A percentile compares a stretch with the other conserved stretches of the same genome.
These are phyloP conservation scores for Picea sitchensis DNA, from an alignment of 75 land plant genomes.

Conservation along the genomic window DNA sequence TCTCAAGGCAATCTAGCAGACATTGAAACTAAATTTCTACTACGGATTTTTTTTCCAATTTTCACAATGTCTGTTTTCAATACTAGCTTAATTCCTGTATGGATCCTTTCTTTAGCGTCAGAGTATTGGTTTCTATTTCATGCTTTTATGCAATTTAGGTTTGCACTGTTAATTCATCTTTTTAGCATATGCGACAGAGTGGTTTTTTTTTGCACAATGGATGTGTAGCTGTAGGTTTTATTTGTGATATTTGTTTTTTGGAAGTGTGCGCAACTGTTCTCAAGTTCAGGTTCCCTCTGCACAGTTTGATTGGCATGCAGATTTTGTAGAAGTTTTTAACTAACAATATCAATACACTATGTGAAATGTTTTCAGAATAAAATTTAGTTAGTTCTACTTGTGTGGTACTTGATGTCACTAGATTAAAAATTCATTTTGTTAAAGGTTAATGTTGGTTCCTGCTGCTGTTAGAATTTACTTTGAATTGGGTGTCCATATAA, in stretches of 20 bases:
- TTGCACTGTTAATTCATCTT: too few species aligned
- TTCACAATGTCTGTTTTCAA: background rate
- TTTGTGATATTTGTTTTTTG: background rate
- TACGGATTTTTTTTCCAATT: background rate
- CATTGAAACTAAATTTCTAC: background rate
- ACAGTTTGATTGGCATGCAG: background rate
- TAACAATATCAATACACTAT: background rate
- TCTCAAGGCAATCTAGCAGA: background rate
- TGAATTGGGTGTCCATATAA: background rate
- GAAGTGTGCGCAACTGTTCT: background rate
- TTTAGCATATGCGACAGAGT: too few species aligned
- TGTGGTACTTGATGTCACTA: background rate
- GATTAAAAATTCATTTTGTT: background rate
- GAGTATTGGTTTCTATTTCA: too few species aligned
- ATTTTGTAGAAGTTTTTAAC: background rate
- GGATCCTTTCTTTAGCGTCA: background rate
- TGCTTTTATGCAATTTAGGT: too few species aligned
- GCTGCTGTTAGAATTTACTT: background rate
- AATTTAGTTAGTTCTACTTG: background rate
- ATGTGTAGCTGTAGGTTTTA: too few species aligned
- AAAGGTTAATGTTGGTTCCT: background rate
- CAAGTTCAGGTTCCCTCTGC: background rate
- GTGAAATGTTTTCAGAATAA: background rate
- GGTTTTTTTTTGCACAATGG: too few species aligned
- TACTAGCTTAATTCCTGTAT: background rate